These are phyloP conservation scores for Lactarius vividus DNA, from an alignment of 768 basidiomycete genomes.

Conservation along the genomic window DNA sequence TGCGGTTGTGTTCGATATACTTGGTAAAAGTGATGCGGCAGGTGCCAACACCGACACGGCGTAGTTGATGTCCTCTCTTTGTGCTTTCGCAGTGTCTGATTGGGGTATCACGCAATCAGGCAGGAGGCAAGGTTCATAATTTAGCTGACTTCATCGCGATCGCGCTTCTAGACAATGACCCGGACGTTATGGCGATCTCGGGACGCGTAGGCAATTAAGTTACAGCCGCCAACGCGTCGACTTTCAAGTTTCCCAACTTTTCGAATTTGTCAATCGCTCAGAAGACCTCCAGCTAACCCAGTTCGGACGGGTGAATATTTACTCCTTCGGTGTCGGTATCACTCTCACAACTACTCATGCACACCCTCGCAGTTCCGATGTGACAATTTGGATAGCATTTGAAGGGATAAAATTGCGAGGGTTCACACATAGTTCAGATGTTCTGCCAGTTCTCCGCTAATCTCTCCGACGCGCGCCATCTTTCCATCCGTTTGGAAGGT, in stretches of 20 bases:
- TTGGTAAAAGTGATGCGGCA: not conserved
- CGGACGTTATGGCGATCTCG: too few relatives aligned
- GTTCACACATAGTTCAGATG: not conserved
- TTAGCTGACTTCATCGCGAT: too few relatives aligned
- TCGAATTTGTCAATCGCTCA: not conserved
- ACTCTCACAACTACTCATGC: not conserved
- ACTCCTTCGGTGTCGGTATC: not conserved
- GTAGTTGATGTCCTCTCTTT: not conserved
- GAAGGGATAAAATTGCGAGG: not conserved
- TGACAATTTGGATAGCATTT: not conserved
- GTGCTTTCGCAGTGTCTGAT: not conserved
- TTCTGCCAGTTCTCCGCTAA: not conserved
- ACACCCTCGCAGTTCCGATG: not conserved
- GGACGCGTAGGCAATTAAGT: too few relatives aligned
- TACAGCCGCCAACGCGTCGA: too few relatives aligned
- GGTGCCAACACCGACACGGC: not conserved
- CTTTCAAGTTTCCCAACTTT: not conserved
- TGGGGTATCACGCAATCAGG: not conserved
- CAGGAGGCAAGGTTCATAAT: too few relatives aligned
- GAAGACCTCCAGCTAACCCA: too few relatives aligned
- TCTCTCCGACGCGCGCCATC: not conserved
- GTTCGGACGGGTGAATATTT: not conserved
- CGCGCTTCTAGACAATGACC: too few relatives aligned
- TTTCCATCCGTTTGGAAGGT: not conserved
- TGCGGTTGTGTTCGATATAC: not conserved